Evolutionary conservation across 306 rosid species (phyloP).

Genomic region (Cajanus cajan): DNA sequence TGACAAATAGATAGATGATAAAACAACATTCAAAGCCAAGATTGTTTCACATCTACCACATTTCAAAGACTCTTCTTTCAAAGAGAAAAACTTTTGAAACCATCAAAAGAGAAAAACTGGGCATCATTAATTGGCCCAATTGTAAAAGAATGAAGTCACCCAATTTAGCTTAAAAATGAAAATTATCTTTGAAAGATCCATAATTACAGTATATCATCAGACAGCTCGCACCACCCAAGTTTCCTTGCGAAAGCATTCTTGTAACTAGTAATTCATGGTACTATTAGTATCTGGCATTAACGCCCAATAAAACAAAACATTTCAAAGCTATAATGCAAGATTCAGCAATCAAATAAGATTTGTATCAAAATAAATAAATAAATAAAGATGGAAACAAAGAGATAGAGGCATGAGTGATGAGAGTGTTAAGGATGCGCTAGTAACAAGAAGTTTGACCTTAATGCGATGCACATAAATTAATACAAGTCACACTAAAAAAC

Average conservation of each 20-base stretch:
- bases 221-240: constrained; percentile 19
- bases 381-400: background rate
- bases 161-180: background rate
- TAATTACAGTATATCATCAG: background rate
- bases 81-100: no score
- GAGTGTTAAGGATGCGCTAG: background rate
- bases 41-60: constrained; percentile 37
- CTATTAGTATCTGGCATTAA: background rate
- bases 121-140: constrained; percentile 4
- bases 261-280: constrained; percentile 8
- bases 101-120: constrained; percentile 6
- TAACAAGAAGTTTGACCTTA: constrained; percentile 11
- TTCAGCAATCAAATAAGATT: background rate
- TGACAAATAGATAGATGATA: background rate
- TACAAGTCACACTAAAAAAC: background rate
- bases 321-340: background rate
- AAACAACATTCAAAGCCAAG: constrained; percentile 26
- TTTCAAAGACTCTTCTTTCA: no score
- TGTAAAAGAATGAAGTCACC: background rate
- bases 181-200: background rate
- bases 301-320: background rate
- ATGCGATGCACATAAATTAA: background rate
- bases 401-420: background rate
- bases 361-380: background rate
- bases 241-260: constrained; percentile 1